Conservation (phyloP, 768 basidiomycete genomes). For the Glaciozyma martinii region DNA sequence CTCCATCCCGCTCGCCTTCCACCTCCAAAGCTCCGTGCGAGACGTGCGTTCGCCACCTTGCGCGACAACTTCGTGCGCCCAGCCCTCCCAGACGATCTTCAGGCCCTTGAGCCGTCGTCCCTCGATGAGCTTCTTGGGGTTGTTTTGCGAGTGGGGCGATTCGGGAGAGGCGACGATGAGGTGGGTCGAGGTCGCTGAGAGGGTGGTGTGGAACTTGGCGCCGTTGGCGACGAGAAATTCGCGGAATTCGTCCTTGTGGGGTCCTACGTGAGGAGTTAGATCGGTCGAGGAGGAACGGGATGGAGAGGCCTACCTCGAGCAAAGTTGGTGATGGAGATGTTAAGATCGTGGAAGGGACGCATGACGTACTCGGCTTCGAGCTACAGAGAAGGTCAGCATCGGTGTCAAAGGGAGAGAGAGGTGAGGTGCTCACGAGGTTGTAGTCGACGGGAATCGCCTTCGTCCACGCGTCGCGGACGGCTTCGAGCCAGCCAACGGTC, state of each 20-base stretch:
- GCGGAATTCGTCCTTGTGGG: constrained; percentile 8
- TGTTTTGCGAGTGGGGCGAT: constrained; percentile 14
- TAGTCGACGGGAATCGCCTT: constrained; percentile 12
- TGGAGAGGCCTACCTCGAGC: neutral
- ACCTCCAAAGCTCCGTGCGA: constrained; percentile 5
- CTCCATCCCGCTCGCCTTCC: neutral
- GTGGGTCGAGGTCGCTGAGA: constrained; percentile 4
- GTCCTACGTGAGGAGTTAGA: neutral
- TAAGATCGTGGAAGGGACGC: neutral
- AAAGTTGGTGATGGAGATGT: constrained; percentile 13
- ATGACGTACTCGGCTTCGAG: constrained; percentile 6
- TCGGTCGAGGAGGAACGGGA: neutral
- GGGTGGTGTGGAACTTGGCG: neutral
- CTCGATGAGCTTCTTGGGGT: constrained; percentile 11
- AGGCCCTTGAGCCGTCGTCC: neutral
- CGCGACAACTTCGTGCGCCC: constrained; percentile 17
- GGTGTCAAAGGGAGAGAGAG: neutral
- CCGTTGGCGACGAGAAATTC: neutral
- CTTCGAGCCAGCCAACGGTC: constrained; percentile 6
- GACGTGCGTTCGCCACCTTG: constrained; percentile 8
- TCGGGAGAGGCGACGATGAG: constrained; percentile 24
- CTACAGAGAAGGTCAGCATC: neutral
- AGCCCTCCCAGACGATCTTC: constrained; percentile 25
- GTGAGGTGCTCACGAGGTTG: neutral
- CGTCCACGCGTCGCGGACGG: constrained; percentile 16